Base-by-base conservation (phyloP, 306 rosid species). In the Cucurbita ficifolia region DNA sequence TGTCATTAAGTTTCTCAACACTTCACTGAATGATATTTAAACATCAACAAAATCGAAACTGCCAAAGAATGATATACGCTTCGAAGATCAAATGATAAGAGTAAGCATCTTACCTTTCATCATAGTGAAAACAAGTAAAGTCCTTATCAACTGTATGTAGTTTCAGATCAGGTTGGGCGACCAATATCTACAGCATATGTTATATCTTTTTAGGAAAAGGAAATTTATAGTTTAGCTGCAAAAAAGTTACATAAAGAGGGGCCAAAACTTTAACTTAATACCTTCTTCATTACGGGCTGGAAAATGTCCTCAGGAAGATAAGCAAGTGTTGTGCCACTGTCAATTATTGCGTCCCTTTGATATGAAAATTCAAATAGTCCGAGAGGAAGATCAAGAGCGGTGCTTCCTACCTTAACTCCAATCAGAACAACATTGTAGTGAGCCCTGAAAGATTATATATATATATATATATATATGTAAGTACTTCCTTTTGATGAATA, bases 291-390 rank as follows among this genome's bases (percentile, higher is more conserved):
- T 36, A 95, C 7, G 29, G 84, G 76, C 2, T 69, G 73, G 53
- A 85, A 82, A 77, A 91, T 49, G 10, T 7, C 10, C 9, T 62
- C 50, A 35, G 97, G 91, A 82, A 95, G 81, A 83, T 85, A 95
- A 83, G 91, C 92, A 84, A 95, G 79, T 70, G 99, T 95, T 77
- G 99, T 91, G 74, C 99, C 99, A 70, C 99, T 95, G 75, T 95
- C 99, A 56, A 95, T 85, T 54, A 91, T 84, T 39, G 91, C 80
- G 86, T 81, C 88, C 67, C 79, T 87, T 70, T 72, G 79, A 75
- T 14, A 67, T 77, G 77, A 80, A 61, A 79, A 22, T 58, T 72
- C 89, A 79, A 89, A 89, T 40, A 80, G 9, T 79, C 85, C 87
- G 14, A 77, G 22, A 29, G 96, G 87, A 77, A 95, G 87, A 33